Conservation (phyloP, 805 yeast genomes). For the Myxozyma monticola region DNA sequence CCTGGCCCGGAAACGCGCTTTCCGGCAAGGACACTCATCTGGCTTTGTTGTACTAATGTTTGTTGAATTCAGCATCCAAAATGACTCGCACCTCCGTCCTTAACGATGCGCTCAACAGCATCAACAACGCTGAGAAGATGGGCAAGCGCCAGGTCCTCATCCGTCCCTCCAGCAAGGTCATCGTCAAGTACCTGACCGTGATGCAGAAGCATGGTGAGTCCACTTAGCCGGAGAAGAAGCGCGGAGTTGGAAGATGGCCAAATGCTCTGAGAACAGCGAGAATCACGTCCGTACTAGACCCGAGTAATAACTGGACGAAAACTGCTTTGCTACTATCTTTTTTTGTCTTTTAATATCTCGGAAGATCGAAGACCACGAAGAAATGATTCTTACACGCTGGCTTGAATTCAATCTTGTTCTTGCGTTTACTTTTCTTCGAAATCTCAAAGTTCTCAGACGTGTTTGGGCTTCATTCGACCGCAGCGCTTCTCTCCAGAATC, state of each 20-base stretch:
- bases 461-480: too few species aligned
- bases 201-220: constrained; percentile 95
- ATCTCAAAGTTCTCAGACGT: too few species aligned
- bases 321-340: constrained; percentile 73
- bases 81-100: constrained; percentile 98
- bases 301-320: constrained; percentile 99
- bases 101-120: constrained; percentile 97
- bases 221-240: neutral
- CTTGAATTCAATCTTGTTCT: constrained; percentile 16
- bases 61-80: constrained; percentile 36
- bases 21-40: constrained; percentile 25
- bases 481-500: too few species aligned
- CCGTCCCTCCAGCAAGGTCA: constrained; percentile 98
- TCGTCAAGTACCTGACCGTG: constrained; percentile 93
- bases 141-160: constrained; percentile 98
- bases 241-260: neutral
- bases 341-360: constrained; percentile 98
- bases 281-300: constrained; percentile 35
- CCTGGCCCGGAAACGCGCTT: constrained; percentile 13
- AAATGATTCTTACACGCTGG: constrained; percentile 43
- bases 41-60: constrained; percentile 8
- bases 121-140: constrained; percentile 98
- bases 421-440: constrained; percentile 43
- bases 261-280: too few species aligned
- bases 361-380: constrained; percentile 53